Conservation (phyloP, 495 filamentous ascomycete species). For the Daldinia vernicosa region DNA sequence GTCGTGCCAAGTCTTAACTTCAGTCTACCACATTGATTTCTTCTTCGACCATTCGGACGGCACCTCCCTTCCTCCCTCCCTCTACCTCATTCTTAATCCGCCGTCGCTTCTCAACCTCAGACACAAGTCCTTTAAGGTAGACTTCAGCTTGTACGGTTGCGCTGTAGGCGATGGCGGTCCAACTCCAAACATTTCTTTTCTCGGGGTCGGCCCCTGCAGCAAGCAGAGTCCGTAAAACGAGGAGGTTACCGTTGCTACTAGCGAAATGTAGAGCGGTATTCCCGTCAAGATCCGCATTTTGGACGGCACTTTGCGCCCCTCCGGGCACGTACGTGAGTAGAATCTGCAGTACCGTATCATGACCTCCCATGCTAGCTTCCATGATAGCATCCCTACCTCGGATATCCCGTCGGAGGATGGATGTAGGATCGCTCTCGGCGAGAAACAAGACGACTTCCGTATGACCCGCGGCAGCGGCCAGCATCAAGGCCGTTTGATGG, state of each 20-base stretch:
- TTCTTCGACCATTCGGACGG: conserved; percentile 47
- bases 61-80: conserved; percentile 47
- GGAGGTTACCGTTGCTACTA: conserved; percentile 72
- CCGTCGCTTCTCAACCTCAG: conserved; percentile 60
- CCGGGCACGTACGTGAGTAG: conserved; percentile 63
- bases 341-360: conserved; percentile 67
- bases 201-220: conserved; percentile 71
- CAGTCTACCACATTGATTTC: conserved; percentile 32
- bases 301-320: conserved; percentile 57
- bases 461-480: conserved; percentile 66
- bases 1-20: not conserved
- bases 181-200: conserved; percentile 72
- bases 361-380: conserved; percentile 62
- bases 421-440: conserved; percentile 50
- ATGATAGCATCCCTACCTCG: conserved; percentile 67
- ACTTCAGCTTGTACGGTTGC: conserved; percentile 78
- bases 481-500: conserved; percentile 75
- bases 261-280: conserved; percentile 82
- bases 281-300: conserved; percentile 66
- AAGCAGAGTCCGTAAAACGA: conserved; percentile 75
- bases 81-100: conserved; percentile 41
- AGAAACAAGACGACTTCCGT: conserved; percentile 69
- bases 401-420: conserved; percentile 62
- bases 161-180: conserved; percentile 77
- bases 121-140: conserved; percentile 73